Evolutionary conservation across 176 grass and related monocot species (phyloP).

Genomic region (Juncus effusus): DNA sequence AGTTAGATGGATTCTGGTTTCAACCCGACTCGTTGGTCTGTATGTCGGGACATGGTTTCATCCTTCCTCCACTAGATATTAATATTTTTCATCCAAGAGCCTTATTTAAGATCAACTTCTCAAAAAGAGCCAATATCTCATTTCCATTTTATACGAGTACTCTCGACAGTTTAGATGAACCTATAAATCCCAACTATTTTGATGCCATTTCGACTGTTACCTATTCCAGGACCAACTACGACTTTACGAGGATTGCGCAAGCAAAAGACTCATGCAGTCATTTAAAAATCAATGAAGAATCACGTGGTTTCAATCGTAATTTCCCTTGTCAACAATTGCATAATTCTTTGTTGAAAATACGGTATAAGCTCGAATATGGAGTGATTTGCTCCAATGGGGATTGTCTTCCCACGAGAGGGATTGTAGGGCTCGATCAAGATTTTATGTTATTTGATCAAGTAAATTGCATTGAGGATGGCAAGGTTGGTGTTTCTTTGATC

Average conservation of each 20-base stretch:
- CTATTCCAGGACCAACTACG: slow-evolving; percentile 33
- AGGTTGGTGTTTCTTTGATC: slow-evolving; percentile 32
- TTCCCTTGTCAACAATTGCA: neutral
- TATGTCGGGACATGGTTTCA: slow-evolving; percentile 36
- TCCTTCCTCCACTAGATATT: neutral
- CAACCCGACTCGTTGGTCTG: slow-evolving; percentile 33
- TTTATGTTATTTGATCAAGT: slow-evolving; percentile 32
- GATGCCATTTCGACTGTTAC: slow-evolving; percentile 32
- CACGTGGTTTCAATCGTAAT: neutral
- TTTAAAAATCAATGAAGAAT: neutral
- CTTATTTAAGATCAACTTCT: slow-evolving; percentile 33
- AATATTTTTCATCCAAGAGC: slow-evolving; percentile 6
- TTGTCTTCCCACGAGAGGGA: neutral
- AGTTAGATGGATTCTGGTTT: slow-evolving; percentile 39
- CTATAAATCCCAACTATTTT: slow-evolving; percentile 11
- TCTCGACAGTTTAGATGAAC: slow-evolving; percentile 14
- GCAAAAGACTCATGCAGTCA: slow-evolving; percentile 15
- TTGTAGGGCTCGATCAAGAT: neutral
- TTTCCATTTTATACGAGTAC: slow-evolving; percentile 24
- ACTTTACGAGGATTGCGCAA: slow-evolving; percentile 17
- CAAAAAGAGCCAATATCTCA: slow-evolving; percentile 19
- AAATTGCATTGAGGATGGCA: slow-evolving; percentile 21
- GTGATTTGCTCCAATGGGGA: slow-evolving; percentile 1
- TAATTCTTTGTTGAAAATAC: neutral
- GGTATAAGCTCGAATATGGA: slow-evolving; percentile 24